These are phyloP conservation scores for Dothistroma septosporum DNA, from an alignment of 2,329 filamentous ascomycete species.

Conservation along the genomic window DNA sequence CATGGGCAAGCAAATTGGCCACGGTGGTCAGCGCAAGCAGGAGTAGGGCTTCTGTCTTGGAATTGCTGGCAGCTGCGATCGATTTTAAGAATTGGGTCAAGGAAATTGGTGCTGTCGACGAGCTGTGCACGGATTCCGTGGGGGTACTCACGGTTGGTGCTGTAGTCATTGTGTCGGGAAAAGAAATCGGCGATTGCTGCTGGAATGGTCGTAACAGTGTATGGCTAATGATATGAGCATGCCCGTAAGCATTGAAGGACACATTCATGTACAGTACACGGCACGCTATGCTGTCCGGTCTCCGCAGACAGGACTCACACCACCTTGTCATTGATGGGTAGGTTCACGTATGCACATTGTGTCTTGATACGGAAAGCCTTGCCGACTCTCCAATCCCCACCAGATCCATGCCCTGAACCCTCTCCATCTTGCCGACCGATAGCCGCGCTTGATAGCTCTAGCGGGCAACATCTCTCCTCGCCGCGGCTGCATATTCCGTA, in stretches of 20 bases:
- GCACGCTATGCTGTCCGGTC: background rate
- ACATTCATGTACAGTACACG: background rate
- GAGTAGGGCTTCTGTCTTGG: conserved; percentile 1
- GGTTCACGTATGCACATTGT: background rate
- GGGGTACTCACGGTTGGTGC: background rate
- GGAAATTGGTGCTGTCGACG: background rate
- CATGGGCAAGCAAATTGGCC: background rate
- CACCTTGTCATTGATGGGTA: background rate
- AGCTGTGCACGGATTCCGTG: background rate
- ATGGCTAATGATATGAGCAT: background rate
- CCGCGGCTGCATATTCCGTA: background rate
- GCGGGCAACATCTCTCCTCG: background rate
- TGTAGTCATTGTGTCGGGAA: background rate
- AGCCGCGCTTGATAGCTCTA: background rate
- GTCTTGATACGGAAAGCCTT: background rate
- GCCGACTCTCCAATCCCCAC: background rate
- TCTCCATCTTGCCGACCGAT: background rate
- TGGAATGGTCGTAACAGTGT: background rate
- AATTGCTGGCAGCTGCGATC: background rate
- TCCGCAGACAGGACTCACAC: background rate
- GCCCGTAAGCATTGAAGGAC: background rate
- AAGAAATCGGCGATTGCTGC: background rate
- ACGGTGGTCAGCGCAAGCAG: background rate
- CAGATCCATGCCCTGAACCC: background rate
- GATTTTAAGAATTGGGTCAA: background rate